These are phyloP conservation scores for Petrea volubilis DNA, from an alignment of 257 asterid genomes.

Conservation along the genomic window DNA sequence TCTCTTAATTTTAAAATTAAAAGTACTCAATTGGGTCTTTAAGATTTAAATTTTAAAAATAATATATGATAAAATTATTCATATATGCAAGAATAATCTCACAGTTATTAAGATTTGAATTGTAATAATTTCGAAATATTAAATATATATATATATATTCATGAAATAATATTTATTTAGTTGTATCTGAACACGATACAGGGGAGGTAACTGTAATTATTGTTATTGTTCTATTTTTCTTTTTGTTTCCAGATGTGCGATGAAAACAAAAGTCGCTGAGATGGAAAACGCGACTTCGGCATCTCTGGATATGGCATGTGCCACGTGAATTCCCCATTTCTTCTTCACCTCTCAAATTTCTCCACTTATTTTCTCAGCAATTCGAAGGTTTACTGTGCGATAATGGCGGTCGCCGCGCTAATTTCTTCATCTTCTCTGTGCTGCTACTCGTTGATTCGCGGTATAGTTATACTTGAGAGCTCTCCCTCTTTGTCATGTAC, in stretches of 20 bases:
- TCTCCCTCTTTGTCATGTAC: neutral
- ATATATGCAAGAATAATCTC: too few relatives aligned
- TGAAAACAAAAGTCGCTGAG: neutral
- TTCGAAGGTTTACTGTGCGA: slow-evolving; percentile 16
- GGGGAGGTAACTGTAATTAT: too few relatives aligned
- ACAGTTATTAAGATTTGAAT: too few relatives aligned
- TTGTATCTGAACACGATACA: too few relatives aligned
- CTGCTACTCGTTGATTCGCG: slow-evolving; percentile 35
- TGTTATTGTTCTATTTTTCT: too few relatives aligned
- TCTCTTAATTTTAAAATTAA: too few relatives aligned
- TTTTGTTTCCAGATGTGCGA: neutral
- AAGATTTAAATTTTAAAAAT: too few relatives aligned
- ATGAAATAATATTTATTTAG: too few relatives aligned
- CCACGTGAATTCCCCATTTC: neutral
- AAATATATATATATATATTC: too few relatives aligned
- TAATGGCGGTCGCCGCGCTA: slow-evolving; percentile 32
- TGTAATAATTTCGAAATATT: too few relatives aligned
- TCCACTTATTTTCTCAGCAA: neutral
- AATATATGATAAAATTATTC: too few relatives aligned
- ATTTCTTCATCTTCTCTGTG: slow-evolving; percentile 34
- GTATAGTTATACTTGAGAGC: slow-evolving; percentile 25
- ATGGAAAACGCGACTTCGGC: neutral
- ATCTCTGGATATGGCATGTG: slow-evolving; percentile 28
- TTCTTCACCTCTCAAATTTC: slow-evolving; percentile 31
- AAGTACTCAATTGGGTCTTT: too few relatives aligned